Conservation (phyloP, 352 stramenopile genomes). For the Globisporangium rhizosaccharum region DNA sequence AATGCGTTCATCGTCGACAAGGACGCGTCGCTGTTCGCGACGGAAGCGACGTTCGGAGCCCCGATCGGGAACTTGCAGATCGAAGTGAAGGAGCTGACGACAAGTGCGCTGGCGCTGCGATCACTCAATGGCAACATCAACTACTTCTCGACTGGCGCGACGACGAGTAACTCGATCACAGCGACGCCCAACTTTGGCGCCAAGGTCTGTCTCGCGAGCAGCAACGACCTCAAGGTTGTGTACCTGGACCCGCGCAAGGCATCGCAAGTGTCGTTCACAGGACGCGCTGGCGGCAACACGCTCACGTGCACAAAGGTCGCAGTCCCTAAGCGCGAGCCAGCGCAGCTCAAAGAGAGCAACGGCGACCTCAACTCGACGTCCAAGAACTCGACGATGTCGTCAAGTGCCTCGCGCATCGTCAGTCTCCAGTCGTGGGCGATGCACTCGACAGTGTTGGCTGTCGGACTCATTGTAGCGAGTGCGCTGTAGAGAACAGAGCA, state of each 20-base stretch:
- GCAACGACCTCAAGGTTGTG: not conserved
- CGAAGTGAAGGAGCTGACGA: not conserved
- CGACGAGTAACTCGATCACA: not conserved
- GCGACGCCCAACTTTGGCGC: not conserved
- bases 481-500: no score
- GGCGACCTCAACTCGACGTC: no score
- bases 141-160: not conserved
- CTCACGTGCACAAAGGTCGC: not conserved
- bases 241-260: not conserved
- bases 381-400: no score
- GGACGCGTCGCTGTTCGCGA: not conserved
- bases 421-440: no score
- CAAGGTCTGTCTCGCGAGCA: not conserved
- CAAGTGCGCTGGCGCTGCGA: not conserved
- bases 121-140: not conserved
- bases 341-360: no score
- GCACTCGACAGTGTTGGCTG: no score
- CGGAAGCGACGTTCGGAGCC: not conserved
- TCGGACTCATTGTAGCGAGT: no score
- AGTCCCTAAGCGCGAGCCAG: no score
- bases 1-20: not conserved
- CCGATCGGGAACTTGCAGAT: constrained; percentile 21
- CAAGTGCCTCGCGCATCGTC: no score
- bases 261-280: not conserved
- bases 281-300: not conserved